Evolutionary conservation across 2,329 filamentous ascomycete species (phyloP), one percentile per base, ranked within the genome.

Genomic region (Rhexocercosporidium sp.): DNA sequence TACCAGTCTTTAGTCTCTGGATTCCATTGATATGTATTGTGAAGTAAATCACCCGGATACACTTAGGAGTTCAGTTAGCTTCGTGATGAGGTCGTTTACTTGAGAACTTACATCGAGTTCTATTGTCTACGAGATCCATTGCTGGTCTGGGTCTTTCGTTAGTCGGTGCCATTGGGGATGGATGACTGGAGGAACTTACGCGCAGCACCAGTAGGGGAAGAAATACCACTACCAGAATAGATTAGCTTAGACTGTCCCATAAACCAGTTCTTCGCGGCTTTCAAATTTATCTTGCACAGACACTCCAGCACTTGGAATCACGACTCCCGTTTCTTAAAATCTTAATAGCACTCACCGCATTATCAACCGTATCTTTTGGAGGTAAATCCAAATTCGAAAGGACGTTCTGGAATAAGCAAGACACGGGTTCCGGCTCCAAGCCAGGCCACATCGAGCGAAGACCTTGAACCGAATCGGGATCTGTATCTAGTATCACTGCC

Each of bases 381-480:
- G 37, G 22, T 20, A 14, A 7, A n/a, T 60, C 20, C 14, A 46
- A 22, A 5, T 68, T 70, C 20, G 65, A 65, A 3, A 73, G 22
- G 14, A 73, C 71, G 22, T 70, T 70, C 16, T 73, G 68, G 20
- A 73, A 60, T 1, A 73, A 62, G 18, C 37, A 49, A 18, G 65
- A 51, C 14, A 47, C 59, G 2, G 22, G 29, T 31, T 46, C 27
- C 3, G 59, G 51, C 22, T 70, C 64, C 18, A 72, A 12, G 81
- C 85, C 25, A 72, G 87, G 0, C 85, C 85, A 0, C 80, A 85
- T 64, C 81, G 81, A 64, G 86, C 86, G 69, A 80, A 86, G 18
- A 77, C 83, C 31, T 80, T 80, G 5, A 80, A 83, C 0, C 82
- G 83, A 46, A 1, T 16, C 8, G n/a, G 57, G 39, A 16, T 60